Percentiles rank a stretch among this genome's conserved stretches.
Evolutionary conservation across 2,329 filamentous ascomycete species (phyloP).

Genomic region (Alternaria postmessia): DNA sequence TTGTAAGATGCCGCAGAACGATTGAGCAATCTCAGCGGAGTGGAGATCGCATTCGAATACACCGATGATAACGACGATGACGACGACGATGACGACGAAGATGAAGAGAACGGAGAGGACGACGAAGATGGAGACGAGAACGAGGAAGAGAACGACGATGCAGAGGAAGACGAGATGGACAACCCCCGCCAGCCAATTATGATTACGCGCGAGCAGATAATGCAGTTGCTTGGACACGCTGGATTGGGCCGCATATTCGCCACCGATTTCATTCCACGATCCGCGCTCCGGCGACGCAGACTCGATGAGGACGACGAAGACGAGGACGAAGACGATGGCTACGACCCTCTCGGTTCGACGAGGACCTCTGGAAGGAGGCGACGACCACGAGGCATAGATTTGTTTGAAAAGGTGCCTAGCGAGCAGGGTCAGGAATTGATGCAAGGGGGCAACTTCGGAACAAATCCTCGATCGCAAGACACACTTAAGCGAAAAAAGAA

Average conservation of each 20-base stretch:
- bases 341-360: constrained; percentile 41
- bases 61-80: constrained; percentile 51
- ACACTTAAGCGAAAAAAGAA: constrained; percentile 66
- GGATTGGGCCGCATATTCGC: constrained; percentile 63
- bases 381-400: constrained; percentile 57
- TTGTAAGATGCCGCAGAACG: constrained; percentile 52
- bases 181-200: constrained; percentile 36
- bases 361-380: constrained; percentile 48
- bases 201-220: constrained; percentile 60
- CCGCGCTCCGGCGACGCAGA: constrained; percentile 22
- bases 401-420: constrained; percentile 85
- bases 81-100: constrained; percentile 43
- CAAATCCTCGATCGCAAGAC: constrained; percentile 63
- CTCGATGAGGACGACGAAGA: constrained; percentile 48
- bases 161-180: constrained; percentile 32
- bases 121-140: constrained; percentile 42
- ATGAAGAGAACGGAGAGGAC: constrained; percentile 9
- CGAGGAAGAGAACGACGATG: constrained; percentile 38
- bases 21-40: constrained; percentile 52
- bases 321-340: constrained; percentile 52
- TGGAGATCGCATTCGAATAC: constrained; percentile 53
- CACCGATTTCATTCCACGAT: constrained; percentile 36
- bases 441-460: constrained; percentile 81
- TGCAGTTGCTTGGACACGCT: constrained; percentile 63
- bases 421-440: constrained; percentile 79